These are phyloP conservation scores for Volvox africanus DNA, from an alignment of 139 green algal species.

Conservation along the genomic window DNA sequence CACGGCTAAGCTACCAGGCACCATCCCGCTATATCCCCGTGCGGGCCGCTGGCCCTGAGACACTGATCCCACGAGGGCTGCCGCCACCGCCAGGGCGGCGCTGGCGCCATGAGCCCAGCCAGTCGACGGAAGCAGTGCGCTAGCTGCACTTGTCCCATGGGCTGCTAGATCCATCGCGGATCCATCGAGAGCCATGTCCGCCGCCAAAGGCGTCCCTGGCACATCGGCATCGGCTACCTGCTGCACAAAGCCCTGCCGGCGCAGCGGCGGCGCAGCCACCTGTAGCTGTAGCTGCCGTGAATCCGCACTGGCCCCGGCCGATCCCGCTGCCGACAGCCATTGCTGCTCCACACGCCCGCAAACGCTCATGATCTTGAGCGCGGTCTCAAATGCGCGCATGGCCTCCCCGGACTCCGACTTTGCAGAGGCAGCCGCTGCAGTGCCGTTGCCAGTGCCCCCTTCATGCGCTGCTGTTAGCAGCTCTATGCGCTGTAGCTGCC, in stretches of 20 bases:
- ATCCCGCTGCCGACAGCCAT: neutral
- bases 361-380: constrained; percentile 35
- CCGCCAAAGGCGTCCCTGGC: too few relatives aligned
- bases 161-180: too few relatives aligned
- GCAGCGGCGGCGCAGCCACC: neutral
- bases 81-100: constrained; percentile 22
- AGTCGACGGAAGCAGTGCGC: neutral
- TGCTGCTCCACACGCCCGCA: constrained; percentile 33
- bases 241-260: neutral
- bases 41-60: neutral
- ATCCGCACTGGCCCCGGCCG: neutral
- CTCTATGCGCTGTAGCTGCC: constrained; percentile 29
- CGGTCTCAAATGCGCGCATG: constrained; percentile 38
- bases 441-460: neutral
- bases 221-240: too few relatives aligned
- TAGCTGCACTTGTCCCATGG: too few relatives aligned
- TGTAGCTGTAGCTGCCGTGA: too few relatives aligned
- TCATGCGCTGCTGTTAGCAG: neutral
- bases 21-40: neutral
- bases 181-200: too few relatives aligned
- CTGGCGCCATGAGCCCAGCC: neutral
- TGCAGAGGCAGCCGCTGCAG: neutral
- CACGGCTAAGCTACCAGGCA: neutral
- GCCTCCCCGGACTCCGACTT: neutral
- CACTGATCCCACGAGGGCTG: constrained; percentile 2